Evolutionary conservation across 768 basidiomycete species (phyloP).

Genomic region (Lyophyllum shimeji): DNA sequence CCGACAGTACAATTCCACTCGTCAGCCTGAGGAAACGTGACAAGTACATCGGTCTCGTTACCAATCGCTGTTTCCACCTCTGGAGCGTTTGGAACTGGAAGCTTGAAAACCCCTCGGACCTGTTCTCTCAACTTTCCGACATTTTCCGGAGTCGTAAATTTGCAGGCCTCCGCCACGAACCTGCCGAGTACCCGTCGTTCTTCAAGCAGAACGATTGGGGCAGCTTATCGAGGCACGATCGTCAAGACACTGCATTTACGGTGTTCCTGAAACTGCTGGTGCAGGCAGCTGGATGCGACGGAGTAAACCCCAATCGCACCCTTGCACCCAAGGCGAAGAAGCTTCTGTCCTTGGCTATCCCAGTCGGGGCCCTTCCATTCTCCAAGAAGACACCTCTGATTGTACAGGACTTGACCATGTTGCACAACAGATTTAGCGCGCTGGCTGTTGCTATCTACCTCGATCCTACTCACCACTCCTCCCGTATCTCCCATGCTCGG

Average conservation of each 20-base stretch:
- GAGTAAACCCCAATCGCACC: conserved; percentile 26
- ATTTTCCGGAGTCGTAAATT: conserved; percentile 80
- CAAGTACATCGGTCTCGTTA: conserved; percentile 66
- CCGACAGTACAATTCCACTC: conserved; percentile 37
- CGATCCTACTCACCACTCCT: conserved; percentile 44
- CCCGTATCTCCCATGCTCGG: conserved; percentile 63
- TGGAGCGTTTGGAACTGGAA: conserved; percentile 78
- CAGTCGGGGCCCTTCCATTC: conserved; percentile 70
- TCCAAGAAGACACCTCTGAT: conserved; percentile 50
- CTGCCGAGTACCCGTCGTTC: conserved; percentile 70
- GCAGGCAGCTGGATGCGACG: conserved; percentile 44
- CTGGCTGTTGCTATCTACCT: conserved; percentile 71
- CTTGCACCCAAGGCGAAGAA: conserved; percentile 55
- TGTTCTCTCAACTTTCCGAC: conserved; percentile 65
- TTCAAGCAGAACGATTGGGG: conserved; percentile 54
- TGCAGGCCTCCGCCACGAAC: conserved; percentile 63
- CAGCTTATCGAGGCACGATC: conserved; percentile 48
- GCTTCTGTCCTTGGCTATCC: conserved; percentile 68
- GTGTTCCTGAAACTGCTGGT: conserved; percentile 80
- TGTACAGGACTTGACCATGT: conserved; percentile 61
- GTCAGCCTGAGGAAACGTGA: conserved; percentile 56
- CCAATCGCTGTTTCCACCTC: conserved; percentile 73
- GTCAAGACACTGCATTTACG: conserved; percentile 71
- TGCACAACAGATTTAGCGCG: conserved; percentile 81
- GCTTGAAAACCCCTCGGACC: conserved; percentile 49